phyloP scores from a whole-genome alignment of 176 grass and related monocot genomes.

The Cocos nucifera region DNA sequence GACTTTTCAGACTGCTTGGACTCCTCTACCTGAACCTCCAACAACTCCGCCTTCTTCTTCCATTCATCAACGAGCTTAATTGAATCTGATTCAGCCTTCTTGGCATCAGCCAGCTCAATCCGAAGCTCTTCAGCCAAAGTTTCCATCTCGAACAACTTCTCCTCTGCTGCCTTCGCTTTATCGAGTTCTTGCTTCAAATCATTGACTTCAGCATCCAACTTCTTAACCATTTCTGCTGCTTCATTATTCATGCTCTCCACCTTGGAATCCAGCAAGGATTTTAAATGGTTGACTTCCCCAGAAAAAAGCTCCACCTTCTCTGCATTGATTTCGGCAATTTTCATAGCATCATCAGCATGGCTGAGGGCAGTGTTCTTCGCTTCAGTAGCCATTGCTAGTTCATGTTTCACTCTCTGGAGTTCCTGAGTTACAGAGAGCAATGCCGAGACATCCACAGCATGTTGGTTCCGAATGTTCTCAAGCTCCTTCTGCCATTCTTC shows the following conservation, averaged over 20 bases:
- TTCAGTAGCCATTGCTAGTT: conserved; percentile 48
- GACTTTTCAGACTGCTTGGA: conserved; percentile 39
- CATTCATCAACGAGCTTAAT: conserved; percentile 32
- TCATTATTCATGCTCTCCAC: conserved; percentile 13
- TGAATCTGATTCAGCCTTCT: conserved; percentile 26
- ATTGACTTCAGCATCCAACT: conserved; percentile 36
- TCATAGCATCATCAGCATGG: conserved; percentile 52
- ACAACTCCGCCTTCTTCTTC: conserved; percentile 40
- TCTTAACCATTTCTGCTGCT: conserved; percentile 24
- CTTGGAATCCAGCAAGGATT: conserved; percentile 43
- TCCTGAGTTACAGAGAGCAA: conserved; percentile 43
- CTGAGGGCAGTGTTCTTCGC: conserved; percentile 55
- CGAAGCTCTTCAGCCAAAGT: conserved; percentile 35
- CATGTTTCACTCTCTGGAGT: conserved; percentile 60
- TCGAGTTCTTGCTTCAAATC: conserved; percentile 36
- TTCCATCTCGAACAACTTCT: conserved; percentile 36
- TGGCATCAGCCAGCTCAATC: conserved; percentile 33
- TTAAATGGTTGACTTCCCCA: conserved; percentile 43
- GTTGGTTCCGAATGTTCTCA: conserved; percentile 51
- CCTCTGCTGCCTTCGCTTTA: conserved; percentile 38
- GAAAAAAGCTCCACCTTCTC: conserved; percentile 44
- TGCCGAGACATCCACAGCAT: conserved; percentile 29
- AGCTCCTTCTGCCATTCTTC: conserved; percentile 55
- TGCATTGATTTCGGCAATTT: conserved; percentile 41
- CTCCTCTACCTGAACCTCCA: conserved; percentile 66